Conservation (phyloP, 768 basidiomycete genomes). For the Kwoniella newhampshirensis region DNA sequence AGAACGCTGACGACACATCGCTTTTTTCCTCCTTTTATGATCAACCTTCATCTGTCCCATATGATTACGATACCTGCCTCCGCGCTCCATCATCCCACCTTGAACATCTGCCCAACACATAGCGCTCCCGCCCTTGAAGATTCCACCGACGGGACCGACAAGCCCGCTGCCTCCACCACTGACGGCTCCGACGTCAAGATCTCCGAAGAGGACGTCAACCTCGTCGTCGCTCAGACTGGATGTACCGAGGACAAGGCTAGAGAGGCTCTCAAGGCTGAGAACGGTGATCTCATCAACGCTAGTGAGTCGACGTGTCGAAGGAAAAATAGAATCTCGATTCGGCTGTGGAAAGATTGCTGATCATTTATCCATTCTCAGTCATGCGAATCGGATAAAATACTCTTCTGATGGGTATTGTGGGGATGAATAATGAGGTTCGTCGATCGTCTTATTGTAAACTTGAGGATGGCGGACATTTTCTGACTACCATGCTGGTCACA, state of each 20-base stretch:
- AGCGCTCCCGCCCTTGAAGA: slow-evolving; percentile 48
- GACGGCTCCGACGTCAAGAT: slow-evolving; percentile 53
- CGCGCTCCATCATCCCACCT: background rate
- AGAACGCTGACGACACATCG: background rate
- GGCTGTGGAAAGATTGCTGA: background rate
- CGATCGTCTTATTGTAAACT: no score
- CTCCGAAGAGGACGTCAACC: slow-evolving; percentile 90
- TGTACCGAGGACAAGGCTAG: slow-evolving; percentile 92
- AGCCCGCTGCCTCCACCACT: slow-evolving; percentile 21
- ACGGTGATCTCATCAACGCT: slow-evolving; percentile 93
- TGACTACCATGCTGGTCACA: no score
- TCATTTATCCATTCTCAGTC: background rate
- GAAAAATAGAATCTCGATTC: background rate
- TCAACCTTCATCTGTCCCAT: no score
- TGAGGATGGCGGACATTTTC: no score
- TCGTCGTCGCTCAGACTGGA: slow-evolving; percentile 84
- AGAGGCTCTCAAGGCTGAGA: slow-evolving; percentile 81
- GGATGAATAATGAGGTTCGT: no score
- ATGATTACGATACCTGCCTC: no score
- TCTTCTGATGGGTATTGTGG: no score
- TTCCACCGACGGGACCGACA: slow-evolving; percentile 20
- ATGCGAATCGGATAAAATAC: slow-evolving; percentile 26
- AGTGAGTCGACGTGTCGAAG: slow-evolving; percentile 69
- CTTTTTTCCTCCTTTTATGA: no score
- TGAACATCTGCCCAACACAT: slow-evolving; percentile 1